Evolutionary conservation across 2,329 filamentous ascomycete species (phyloP), one percentile per base, ranked within the genome.

Genomic region (Teratosphaeria zuluensis): DNA sequence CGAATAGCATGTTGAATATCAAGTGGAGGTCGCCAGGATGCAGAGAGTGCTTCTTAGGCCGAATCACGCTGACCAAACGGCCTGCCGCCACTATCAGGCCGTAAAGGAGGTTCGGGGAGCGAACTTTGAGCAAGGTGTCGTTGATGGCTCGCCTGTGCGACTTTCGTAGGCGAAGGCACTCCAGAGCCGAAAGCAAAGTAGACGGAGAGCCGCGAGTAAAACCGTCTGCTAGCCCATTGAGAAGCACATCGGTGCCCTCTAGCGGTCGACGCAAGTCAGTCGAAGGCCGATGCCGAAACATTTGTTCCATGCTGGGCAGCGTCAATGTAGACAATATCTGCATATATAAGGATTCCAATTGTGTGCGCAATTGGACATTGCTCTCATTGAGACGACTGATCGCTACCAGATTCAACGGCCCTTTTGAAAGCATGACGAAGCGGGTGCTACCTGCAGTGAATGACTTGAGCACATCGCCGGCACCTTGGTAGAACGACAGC

Each of bases 1-100:
- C 92, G 68, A 99, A 99, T 1, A 99, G 84, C 95, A 99, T 99
- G 70, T 97, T 97, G 80, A 99, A 99, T 61, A 99, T 92, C 53
- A 99, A 82, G 69, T 96, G 92, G 28, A 99, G 80, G 71, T 99
- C 94, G 63, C 92, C 92, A 0, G 95, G 94, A 67, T 99, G 95
- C 2, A 99, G 80, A 0, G 92, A 96, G 73, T 99, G 94, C 59
- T 94, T 90, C 66, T 95, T 92, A 5, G 95, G 95, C 42, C 94
- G 82, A 16, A 97, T 88, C 42, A 99, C 95, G 70, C 92, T 96
- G 64, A 99, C 94, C 5, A 99, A 85, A 68, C 88, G 87, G 4
- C 92, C 92, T 12, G 92, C 91, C 4, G 94, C 94, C 16, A 96
- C 92, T 61, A 99, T 87, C 12, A 99, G 81, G 1, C 94, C 94